These are phyloP conservation scores for Nakazawaea wickerhamii DNA, from an alignment of 805 yeast genomes.

Conservation along the genomic window DNA sequence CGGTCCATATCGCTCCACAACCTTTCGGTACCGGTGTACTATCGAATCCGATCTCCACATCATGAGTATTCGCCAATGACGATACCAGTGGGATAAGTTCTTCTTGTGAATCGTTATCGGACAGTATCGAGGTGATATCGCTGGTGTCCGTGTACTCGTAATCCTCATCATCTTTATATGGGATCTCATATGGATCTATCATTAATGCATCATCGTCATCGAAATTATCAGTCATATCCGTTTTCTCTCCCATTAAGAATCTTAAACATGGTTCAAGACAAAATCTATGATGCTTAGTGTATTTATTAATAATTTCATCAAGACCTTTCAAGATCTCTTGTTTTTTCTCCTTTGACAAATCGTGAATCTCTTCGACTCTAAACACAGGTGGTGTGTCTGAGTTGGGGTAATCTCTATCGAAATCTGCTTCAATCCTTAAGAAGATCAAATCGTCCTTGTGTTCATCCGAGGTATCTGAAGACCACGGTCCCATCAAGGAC, in stretches of 20 bases:
- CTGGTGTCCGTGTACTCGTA: constrained; percentile 17
- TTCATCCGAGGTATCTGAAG: constrained; percentile 26
- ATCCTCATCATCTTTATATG: constrained; percentile 24
- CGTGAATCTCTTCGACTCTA: constrained; percentile 75
- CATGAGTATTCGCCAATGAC: constrained; percentile 15
- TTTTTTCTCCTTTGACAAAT: constrained; percentile 44
- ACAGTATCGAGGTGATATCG: constrained; percentile 32
- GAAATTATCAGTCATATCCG: constrained; percentile 38
- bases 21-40: constrained; percentile 90
- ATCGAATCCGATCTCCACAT: constrained; percentile 40
- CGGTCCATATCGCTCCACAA: constrained; percentile 88
- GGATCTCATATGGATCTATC: constrained; percentile 25
- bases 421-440: constrained; percentile 60
- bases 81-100: constrained; percentile 20
- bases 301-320: constrained; percentile 48
- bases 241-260: constrained; percentile 74
- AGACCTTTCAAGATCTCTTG: constrained; percentile 47
- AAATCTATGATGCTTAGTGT: constrained; percentile 51
- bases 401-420: constrained; percentile 72
- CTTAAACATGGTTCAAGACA: constrained; percentile 80
- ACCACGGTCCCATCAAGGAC: constrained; percentile 81
- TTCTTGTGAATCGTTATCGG: constrained; percentile 30
- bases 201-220: constrained; percentile 24
- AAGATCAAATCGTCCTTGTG: constrained; percentile 48
- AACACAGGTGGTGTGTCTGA: constrained; percentile 46